Percentiles rank a stretch among this genome's conserved stretches.
phyloP scores from a whole-genome alignment of 352 stramenopile species.

The Globisporangium paddicum region DNA sequence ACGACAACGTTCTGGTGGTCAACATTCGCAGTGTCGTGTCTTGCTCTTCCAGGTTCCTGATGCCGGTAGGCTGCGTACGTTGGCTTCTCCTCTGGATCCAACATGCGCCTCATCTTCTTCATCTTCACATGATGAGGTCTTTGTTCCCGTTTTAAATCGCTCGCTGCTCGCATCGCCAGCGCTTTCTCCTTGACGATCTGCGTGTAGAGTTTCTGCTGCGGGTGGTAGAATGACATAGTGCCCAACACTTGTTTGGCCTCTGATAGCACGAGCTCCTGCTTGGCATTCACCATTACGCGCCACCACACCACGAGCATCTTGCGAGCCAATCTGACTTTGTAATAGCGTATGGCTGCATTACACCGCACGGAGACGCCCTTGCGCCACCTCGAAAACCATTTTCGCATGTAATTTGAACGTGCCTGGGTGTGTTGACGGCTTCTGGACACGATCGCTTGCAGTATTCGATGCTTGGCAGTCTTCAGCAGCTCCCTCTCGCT shows the following conservation, averaged over 20 bases:
- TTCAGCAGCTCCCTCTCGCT: constrained; percentile 7
- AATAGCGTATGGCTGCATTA: constrained; percentile 14
- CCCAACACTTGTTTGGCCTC: constrained; percentile 29
- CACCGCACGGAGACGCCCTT: not conserved
- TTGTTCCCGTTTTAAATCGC: not conserved
- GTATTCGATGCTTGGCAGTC: not conserved
- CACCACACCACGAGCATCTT: constrained; percentile 32
- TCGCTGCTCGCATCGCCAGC: not conserved
- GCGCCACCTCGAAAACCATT: constrained; percentile 11
- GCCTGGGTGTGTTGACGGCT: not conserved
- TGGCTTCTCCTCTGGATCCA: constrained; percentile 22
- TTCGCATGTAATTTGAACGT: not conserved
- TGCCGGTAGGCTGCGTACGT: constrained; percentile 17
- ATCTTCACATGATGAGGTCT: constrained; percentile 9
- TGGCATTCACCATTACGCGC: constrained; percentile 36
- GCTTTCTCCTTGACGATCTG: constrained; percentile 10
- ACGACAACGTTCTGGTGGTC: not conserved
- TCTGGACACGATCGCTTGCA: constrained; percentile 1
- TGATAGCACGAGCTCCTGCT: constrained; percentile 45
- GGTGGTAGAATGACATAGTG: constrained; percentile 35
- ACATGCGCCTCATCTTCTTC: constrained; percentile 27
- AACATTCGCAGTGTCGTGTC: not conserved
- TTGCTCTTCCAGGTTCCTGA: not conserved
- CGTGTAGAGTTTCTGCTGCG: constrained; percentile 21
- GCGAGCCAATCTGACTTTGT: constrained; percentile 11